Base-by-base conservation (phyloP, 768 basidiomycete genomes). In the Kwoniella bestiolae region DNA sequence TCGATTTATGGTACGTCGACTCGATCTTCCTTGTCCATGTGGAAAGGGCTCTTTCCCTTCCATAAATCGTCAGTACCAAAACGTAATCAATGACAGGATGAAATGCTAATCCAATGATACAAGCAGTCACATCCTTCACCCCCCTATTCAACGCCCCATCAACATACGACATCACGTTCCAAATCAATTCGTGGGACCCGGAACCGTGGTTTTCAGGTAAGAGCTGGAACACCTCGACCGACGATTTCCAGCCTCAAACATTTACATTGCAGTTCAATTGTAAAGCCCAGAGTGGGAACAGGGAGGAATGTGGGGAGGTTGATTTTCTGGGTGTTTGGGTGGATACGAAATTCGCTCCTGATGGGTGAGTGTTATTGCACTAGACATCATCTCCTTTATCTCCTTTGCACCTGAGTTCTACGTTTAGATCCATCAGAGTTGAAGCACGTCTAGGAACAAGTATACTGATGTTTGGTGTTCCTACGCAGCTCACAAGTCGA, bases 301-400 rank as follows among this genome's bases (percentile, higher is more conserved):
- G 23, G 5, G 31, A 35, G 18, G 31, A 47, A 28, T 70, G 68
- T 41, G 45, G 31, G 8, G 51, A 51, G 18, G 26, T 67, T 29
- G 50, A 23, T 21, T 67, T 66, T 35, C 11, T 38, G 18, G 69
- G 69, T 52, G 69, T 51, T 26, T 63, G 51, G 45, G 14, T 70
- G 7, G 61, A 31, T 5, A 67, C 66, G 11, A 47, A 64, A 35
- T 44, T 64, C n/a, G 49, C 46, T 4, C 69, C 65, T 18, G 38
- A 34, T 46, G 61, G 45, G 69, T 70, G 52, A 66, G 65, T 66
- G 35, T 8, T 14, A 18, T 32, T 9, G 45, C 6, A 16, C 6
- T 11, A 21, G 14, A 47, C 23, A 21, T 47, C n/a, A n/a, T n/a
- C n/a, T n/a, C n/a, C n/a, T n/a, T n/a, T n/a, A n/a, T n/a, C n/a